Base-by-base conservation (phyloP, 108 stramenopile genomes). In the Cyclotella distinguenda region DNA sequence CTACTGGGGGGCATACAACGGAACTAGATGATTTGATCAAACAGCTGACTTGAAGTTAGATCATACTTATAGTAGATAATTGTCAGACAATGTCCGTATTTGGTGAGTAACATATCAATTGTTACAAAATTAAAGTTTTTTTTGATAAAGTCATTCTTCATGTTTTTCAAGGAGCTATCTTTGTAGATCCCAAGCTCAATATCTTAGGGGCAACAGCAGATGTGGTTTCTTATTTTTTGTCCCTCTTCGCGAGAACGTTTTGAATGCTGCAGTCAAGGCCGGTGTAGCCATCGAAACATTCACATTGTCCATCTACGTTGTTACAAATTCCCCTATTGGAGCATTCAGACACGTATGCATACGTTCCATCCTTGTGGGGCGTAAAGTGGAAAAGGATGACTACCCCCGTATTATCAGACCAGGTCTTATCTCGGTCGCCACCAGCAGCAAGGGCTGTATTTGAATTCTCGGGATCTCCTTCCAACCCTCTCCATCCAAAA, bases 11-110 rank as follows among this genome's bases (percentile, higher is more conserved):
- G 0, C 94, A 97, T 66, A 95, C 97, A 3, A 84, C 91, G 18
- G 96, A 98, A 65, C 68, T 98, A 13, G 96, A 98, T 67, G 53
- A 67, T 31, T 98, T 97, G 67, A 96, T 98, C 46, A 64, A 59
- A 25, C 40, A 59, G 55, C 18, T 35, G 34, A 56, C 21, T 56
- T 19, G 56, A 33, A 62, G 78, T 61, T 84, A 84, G 68, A 5
- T 42, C 2, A n/a, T n/a, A n/a, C n/a, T n/a, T n/a, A n/a, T n/a
- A n/a, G n/a, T n/a, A n/a, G n/a, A n/a, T n/a, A n/a, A n/a, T n/a
- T n/a, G n/a, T n/a, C n/a, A n/a, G n/a, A n/a, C n/a, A n/a, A n/a
- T n/a, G n/a, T n/a, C n/a, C n/a, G n/a, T n/a, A n/a, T n/a, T n/a
- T n/a, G n/a, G n/a, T n/a, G n/a, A n/a, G n/a, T n/a, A n/a, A n/a